Percentiles rank a stretch among this genome's conserved stretches.
phyloP scores from a whole-genome alignment of 2,329 filamentous ascomycete species.

The Colletotrichum sp. region DNA sequence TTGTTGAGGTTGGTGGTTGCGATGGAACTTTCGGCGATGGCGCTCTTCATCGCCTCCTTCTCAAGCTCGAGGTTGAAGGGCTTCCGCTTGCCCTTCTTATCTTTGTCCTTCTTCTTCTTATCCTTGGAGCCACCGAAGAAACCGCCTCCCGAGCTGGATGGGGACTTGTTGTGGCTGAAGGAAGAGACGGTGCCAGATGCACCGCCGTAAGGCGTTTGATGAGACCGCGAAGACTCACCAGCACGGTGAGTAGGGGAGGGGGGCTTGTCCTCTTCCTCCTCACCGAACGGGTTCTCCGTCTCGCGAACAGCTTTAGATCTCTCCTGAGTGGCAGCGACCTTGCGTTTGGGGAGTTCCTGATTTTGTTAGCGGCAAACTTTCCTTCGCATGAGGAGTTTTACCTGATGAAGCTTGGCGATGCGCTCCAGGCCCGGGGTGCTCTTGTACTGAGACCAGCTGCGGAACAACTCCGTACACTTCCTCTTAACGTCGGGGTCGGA shows the following conservation, averaged over 20 bases:
- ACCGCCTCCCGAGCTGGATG: conserved; percentile 40
- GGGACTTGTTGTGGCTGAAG: conserved; percentile 39
- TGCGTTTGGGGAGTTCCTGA: conserved; percentile 69
- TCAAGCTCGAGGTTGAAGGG: conserved; percentile 87
- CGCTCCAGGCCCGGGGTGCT: conserved; percentile 79
- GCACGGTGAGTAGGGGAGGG: conserved; percentile 27
- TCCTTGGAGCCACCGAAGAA: conserved; percentile 51
- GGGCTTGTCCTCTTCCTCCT: conserved; percentile 63
- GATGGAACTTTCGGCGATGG: conserved; percentile 89
- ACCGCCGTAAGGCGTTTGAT: conserved; percentile 28
- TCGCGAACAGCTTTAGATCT: conserved; percentile 85
- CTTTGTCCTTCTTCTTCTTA: conserved; percentile 54
- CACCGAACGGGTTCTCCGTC: conserved; percentile 75
- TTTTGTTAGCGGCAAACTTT: background rate
- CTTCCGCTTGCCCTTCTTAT: conserved; percentile 63
- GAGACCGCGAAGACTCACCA: conserved; percentile 28
- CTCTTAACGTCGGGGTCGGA: conserved; percentile 86
- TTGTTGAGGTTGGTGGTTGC: conserved; percentile 92
- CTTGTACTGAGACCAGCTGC: conserved; percentile 88
- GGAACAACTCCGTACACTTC: conserved; percentile 87
- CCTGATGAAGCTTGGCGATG: conserved; percentile 79
- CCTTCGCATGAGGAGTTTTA: conserved; percentile 28
- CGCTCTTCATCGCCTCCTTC: conserved; percentile 83
- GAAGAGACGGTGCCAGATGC: conserved; percentile 16
- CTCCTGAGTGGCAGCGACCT: conserved; percentile 76